phyloP scores from a whole-genome alignment of 306 rosid genomes.

The Rubus idaeus region DNA sequence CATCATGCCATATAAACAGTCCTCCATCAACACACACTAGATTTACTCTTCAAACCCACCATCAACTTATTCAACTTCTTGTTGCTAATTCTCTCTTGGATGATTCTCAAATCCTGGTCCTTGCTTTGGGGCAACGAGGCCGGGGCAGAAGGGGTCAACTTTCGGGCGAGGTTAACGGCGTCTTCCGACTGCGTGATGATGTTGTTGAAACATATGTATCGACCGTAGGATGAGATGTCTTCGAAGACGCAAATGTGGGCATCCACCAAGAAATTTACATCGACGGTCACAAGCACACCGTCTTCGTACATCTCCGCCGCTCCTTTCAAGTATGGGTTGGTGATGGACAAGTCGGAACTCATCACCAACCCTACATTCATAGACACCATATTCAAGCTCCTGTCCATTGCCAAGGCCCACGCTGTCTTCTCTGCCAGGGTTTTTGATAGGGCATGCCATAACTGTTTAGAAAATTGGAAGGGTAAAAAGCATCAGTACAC shows the following conservation, averaged over 20 bases:
- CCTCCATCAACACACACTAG: slow-evolving; percentile 19
- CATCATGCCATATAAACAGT: not conserved
- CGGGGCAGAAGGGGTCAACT: slow-evolving; percentile 49
- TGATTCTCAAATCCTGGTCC: slow-evolving; percentile 42
- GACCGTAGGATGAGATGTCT: slow-evolving; percentile 77
- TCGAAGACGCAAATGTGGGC: slow-evolving; percentile 71
- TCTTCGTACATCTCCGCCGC: slow-evolving; percentile 98
- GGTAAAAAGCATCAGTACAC: not conserved
- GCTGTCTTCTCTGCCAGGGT: slow-evolving; percentile 80
- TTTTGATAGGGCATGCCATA: slow-evolving; percentile 93
- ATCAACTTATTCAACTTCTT: slow-evolving; percentile 79
- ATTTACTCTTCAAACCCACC: slow-evolving; percentile 52
- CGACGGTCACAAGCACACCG: slow-evolving; percentile 79
- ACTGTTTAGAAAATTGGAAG: slow-evolving; percentile 29
- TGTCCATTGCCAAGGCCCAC: slow-evolving; percentile 91
- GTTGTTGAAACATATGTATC: slow-evolving; percentile 80
- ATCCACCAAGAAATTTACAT: slow-evolving; percentile 52
- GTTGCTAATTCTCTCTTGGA: slow-evolving; percentile 74
- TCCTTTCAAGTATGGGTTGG: slow-evolving; percentile 66
- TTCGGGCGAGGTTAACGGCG: slow-evolving; percentile 60
- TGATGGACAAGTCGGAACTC: slow-evolving; percentile 49
- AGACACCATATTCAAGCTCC: slow-evolving; percentile 78
- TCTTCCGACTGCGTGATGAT: slow-evolving; percentile 55
- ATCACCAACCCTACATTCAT: slow-evolving; percentile 53
- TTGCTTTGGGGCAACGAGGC: slow-evolving; percentile 39